Evolutionary conservation across 2,329 filamentous ascomycete genomes (phyloP).

Genomic region (Fusarium praegraminearum): DNA sequence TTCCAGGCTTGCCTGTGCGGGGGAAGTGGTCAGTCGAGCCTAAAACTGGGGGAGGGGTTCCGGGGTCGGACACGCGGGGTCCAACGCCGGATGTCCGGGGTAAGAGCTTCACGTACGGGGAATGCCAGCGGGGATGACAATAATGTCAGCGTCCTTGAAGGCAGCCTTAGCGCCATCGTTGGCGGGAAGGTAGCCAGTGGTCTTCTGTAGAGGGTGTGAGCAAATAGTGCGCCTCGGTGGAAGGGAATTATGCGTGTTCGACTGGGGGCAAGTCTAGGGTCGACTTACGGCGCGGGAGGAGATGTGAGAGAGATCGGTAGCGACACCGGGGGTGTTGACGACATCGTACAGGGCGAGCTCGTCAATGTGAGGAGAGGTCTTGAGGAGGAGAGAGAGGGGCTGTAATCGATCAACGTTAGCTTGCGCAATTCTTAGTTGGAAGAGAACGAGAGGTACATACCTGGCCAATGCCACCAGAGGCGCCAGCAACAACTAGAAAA

Average conservation of each 20-base stretch:
- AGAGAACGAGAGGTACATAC: constrained; percentile 61
- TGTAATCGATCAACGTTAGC: constrained; percentile 54
- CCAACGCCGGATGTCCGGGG: constrained; percentile 33
- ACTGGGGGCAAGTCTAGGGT: constrained; percentile 32
- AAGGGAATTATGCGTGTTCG: constrained; percentile 35
- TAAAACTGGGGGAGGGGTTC: constrained; percentile 32
- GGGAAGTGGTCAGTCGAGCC: constrained; percentile 38
- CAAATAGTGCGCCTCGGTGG: constrained; percentile 41
- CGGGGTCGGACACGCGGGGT: constrained; percentile 38
- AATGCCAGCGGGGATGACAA: constrained; percentile 98
- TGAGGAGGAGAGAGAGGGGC: constrained; percentile 96
- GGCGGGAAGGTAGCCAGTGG: constrained; percentile 87
- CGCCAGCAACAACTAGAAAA: constrained; percentile 83
- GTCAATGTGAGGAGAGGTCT: constrained; percentile 87
- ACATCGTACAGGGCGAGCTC: constrained; percentile 99
- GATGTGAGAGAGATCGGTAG: constrained; percentile 97
- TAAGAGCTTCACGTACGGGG: constrained; percentile 75
- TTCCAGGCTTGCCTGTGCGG: constrained; percentile 89
- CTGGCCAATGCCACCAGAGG: constrained; percentile 98
- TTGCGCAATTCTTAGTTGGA: constrained; percentile 23
- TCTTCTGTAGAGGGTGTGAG: constrained; percentile 70
- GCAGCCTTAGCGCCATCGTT: constrained; percentile 88
- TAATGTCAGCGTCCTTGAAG: constrained; percentile 92
- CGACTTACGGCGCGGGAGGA: constrained; percentile 80
- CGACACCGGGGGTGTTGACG: constrained; percentile 97